These are phyloP conservation scores for Lepidium aucheri DNA, from an alignment of 345 rosid species.

Conservation along the genomic window DNA sequence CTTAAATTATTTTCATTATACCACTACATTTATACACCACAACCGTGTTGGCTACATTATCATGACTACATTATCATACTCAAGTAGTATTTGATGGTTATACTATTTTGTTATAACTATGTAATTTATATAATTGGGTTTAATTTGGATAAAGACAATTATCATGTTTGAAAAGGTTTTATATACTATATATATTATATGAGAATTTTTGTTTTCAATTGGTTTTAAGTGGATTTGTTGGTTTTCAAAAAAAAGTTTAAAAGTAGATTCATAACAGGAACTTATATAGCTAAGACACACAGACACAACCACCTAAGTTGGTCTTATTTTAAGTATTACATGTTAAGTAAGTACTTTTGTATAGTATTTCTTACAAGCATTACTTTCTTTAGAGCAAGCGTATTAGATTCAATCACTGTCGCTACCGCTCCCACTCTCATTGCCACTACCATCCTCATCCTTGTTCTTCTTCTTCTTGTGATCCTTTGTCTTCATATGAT, in stretches of 20 bases:
- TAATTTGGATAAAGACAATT: too few species aligned
- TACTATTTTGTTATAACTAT: too few species aligned
- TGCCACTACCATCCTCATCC: slow-evolving; percentile 18
- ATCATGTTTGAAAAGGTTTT: too few species aligned
- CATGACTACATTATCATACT: too few species aligned
- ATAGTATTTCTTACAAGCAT: not conserved
- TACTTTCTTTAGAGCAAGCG: not conserved
- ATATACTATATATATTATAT: too few species aligned
- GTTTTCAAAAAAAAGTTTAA: not conserved
- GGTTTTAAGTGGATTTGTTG: not conserved
- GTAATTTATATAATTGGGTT: too few species aligned
- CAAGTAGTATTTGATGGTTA: too few species aligned
- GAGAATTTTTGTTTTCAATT: too few species aligned
- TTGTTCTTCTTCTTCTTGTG: slow-evolving; percentile 16
- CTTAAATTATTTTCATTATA: too few species aligned
- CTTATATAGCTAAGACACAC: not conserved
- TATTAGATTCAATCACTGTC: slow-evolving; percentile 17
- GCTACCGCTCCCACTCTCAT: slow-evolving; percentile 21
- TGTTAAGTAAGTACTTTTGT: not conserved
- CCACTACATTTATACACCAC: too few species aligned
- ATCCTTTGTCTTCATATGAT: slow-evolving; percentile 9
- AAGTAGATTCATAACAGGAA: slow-evolving; percentile 13
- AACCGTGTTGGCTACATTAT: too few species aligned
- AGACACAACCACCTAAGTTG: slow-evolving; percentile 11
- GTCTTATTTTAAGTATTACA: not conserved